phyloP scores from a whole-genome alignment of 805 yeast genomes.

The Sugiyamaella smithiae region DNA sequence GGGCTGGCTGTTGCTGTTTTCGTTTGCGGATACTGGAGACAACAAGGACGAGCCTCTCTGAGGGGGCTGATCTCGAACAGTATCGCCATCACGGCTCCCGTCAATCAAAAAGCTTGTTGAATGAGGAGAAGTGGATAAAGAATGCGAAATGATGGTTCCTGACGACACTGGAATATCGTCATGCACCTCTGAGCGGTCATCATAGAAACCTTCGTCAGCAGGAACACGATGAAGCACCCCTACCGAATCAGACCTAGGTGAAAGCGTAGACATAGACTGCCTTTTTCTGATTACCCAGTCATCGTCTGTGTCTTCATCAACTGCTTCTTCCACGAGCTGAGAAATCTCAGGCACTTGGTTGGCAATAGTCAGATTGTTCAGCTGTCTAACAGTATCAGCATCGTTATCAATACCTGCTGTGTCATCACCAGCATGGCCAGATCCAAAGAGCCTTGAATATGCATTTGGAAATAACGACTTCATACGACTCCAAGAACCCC shows the following conservation, averaged over 20 bases:
- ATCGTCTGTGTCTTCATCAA: background rate
- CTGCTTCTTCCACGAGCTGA: background rate
- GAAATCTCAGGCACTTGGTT: constrained; percentile 2
- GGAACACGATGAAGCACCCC: background rate
- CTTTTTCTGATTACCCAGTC: no score
- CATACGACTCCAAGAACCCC: constrained; percentile 15
- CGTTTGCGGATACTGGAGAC: no score
- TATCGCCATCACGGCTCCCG: no score
- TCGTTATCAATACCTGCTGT: background rate
- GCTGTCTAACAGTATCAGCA: background rate
- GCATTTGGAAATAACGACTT: constrained; percentile 12
- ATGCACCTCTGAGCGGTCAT: background rate
- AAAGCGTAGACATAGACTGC: background rate
- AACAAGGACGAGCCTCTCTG: no score
- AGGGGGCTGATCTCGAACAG: no score
- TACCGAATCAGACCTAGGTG: background rate
- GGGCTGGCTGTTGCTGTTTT: no score
- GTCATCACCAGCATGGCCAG: background rate
- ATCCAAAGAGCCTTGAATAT: constrained; percentile 1
- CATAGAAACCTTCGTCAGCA: background rate
- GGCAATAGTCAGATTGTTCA: background rate
- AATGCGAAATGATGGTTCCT: background rate
- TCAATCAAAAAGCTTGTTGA: background rate
- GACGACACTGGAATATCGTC: background rate
- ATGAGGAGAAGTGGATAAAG: background rate